phyloP scores from a whole-genome alignment of 2,329 filamentous ascomycete species.

The Ophiostoma novo-ulmi region DNA sequence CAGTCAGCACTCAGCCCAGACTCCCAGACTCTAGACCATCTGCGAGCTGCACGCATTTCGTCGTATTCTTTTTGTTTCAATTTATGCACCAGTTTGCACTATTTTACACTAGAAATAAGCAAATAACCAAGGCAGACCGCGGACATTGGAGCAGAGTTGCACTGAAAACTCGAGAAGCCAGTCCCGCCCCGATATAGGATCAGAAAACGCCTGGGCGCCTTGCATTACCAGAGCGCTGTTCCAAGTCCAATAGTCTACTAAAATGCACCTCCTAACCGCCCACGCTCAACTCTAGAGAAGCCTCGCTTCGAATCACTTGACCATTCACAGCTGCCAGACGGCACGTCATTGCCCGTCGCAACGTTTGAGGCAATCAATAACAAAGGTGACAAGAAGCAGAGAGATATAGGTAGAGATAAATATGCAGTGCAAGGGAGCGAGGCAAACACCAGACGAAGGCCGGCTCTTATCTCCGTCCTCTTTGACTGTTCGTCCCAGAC shows the following conservation, averaged over 20 bases:
- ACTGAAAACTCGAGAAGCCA: background rate
- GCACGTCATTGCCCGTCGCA: background rate
- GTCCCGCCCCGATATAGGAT: background rate
- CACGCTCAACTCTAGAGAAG: background rate
- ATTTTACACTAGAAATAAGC: background rate
- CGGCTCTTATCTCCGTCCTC: background rate
- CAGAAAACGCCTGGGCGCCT: background rate
- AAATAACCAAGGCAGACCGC: background rate
- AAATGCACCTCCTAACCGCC: background rate
- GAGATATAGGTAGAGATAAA: background rate
- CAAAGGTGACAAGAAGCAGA: background rate
- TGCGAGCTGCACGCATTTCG: too few relatives aligned
- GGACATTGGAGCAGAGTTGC: background rate
- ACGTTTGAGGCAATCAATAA: background rate
- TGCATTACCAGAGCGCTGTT: background rate
- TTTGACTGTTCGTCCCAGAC: background rate
- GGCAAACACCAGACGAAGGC: background rate
- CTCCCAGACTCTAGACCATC: too few relatives aligned
- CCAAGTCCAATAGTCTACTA: background rate
- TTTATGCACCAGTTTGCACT: background rate
- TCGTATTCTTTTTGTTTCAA: too few relatives aligned
- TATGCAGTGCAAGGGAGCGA: background rate
- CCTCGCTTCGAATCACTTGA: background rate
- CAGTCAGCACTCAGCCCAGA: background rate
- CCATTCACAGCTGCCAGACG: slow-evolving; percentile 7